A percentile compares a stretch with the other conserved stretches of the same genome.
phyloP scores from a whole-genome alignment of 2,329 filamentous ascomycete species.

The Trichoderma gracile region DNA sequence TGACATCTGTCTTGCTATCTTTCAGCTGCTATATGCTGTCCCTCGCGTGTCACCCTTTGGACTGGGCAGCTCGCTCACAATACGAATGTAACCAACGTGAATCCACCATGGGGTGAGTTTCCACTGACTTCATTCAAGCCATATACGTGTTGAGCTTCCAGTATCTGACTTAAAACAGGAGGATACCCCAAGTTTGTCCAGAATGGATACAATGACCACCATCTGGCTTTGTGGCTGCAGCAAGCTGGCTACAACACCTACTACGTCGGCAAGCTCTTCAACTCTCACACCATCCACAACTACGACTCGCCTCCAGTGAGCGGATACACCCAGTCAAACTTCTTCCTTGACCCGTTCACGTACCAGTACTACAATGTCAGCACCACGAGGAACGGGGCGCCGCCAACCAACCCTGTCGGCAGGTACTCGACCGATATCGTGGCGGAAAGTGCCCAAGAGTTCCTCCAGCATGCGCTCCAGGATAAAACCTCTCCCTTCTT shows the following conservation, averaged over 20 bases:
- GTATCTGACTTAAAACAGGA: constrained; percentile 30
- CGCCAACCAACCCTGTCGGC: constrained; percentile 35
- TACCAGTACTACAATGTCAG: constrained; percentile 52
- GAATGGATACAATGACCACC: constrained; percentile 66
- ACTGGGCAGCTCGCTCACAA: constrained; percentile 69
- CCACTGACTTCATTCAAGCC: no score
- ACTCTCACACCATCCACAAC: constrained; percentile 60
- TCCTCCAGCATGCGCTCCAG: constrained; percentile 60
- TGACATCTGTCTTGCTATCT: background rate
- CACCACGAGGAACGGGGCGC: constrained; percentile 35
- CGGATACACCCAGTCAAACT: constrained; percentile 58
- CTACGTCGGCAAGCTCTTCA: constrained; percentile 73
- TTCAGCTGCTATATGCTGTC: constrained; percentile 64
- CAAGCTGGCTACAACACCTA: constrained; percentile 68
- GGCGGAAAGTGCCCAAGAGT: constrained; percentile 57
- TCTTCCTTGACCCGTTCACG: constrained; percentile 41
- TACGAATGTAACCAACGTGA: constrained; percentile 65
- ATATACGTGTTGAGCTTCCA: background rate
- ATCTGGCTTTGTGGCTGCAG: constrained; percentile 71
- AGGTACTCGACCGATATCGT: constrained; percentile 58
- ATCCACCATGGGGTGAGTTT: constrained; percentile 51
- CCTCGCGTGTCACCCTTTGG: constrained; percentile 64
- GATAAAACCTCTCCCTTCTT: constrained; percentile 62
- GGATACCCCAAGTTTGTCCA: constrained; percentile 65
- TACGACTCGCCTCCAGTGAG: constrained; percentile 59